Base-by-base conservation (phyloP, 2,329 filamentous ascomycete species). In the Pseudocercospora fuligena region DNA sequence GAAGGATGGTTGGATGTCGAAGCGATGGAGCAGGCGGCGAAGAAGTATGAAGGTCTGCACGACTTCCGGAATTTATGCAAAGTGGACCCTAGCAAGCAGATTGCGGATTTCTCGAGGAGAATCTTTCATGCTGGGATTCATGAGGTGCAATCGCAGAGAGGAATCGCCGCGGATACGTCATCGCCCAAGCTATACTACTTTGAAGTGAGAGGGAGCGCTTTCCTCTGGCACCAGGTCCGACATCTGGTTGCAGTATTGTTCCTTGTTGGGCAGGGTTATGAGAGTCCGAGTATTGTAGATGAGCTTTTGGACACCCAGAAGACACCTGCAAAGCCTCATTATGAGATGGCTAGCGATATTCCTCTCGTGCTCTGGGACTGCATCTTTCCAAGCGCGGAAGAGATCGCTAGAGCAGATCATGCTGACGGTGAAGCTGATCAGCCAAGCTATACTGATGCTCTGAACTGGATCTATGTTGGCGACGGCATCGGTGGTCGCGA, bases 61-160 rank as follows among this genome's bases (percentile, higher is more conserved):
- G 95, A 99, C 81, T 99, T 98, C 81, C 89, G 95, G 67, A 99
- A 99, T 79, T 92, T 98, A 77, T 98, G 95, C 86, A 97, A 97
- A 80, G 85, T 98, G 66, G 95, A 99, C 80, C 86, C 91, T 0
- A 89, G 86, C 73, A 98, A 98, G 83, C 92, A 97, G 80, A 92
- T 97, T 73, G 88, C 88, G 36, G 95, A 92, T 77, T 98, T 94
- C 74, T 82, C 87, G 73, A 86, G 95, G 49, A 86, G 87, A 51
- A 93, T 99, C 73, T 94, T 90, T 78, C 88, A 91, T 80, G 88
- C 93, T 9, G 89, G 90, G 73, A 91, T 99, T 69, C 89, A 92
- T 66, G 86, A 90, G 74, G 88, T 94, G 1, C 66, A 70, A 5
- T 54, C 71, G 12, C 25, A 31, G 53, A 54, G 36, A 31, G 21